Base-by-base conservation (phyloP, 805 yeast genomes). In the Cyberlindnera sargentensis region DNA sequence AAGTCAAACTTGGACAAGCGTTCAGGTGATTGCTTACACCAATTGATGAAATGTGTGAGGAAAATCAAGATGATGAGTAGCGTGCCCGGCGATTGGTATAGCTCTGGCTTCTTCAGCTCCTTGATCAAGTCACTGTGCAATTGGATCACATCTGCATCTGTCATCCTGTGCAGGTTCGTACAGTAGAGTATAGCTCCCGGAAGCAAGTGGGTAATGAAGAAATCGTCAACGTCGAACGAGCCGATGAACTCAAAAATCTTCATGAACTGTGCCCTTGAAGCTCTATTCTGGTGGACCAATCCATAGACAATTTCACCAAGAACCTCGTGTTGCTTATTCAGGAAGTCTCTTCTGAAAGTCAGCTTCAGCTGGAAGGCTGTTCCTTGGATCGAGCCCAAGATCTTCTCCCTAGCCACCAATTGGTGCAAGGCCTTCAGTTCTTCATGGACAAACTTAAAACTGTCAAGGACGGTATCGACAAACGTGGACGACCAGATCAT, bases 301-400 rank as follows among this genome's bases (percentile, higher is more conserved):
- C 83, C 81, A 51, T 61, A 76, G 6, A 83, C 65, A 2, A 86
- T 67, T 58, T 80, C 84, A 36, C 90, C 82, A 43, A 90, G 62
- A 2, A 72, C 57, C 53, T 87, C 95, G 59, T 89, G 93, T 52
- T 82, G 81, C 40, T 68, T 68, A 41, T 78, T 72, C 28, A 86
- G 66, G 49, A 78, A 78, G 44, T 75, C 77, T 48, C 88, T 76
- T 55, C 84, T 75, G 53, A 75, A 80, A 32, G 68, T 70, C 31
- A 83, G 60, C 23, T 69, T 65, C 39, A 78, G 71, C 39, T 68
- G 67, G 44, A 78, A 73, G 5, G 65, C 61, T 23, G 69, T 52
- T 48, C 70, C 61, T 57, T 70, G 46, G 50, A 72, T 64, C 43
- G 71, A 60, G 49, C 84, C 80, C 49, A 78, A 65, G 40, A 84